phyloP scores from a whole-genome alignment of 495 filamentous ascomycete species.

The Rostrohypoxylon terebratum region DNA sequence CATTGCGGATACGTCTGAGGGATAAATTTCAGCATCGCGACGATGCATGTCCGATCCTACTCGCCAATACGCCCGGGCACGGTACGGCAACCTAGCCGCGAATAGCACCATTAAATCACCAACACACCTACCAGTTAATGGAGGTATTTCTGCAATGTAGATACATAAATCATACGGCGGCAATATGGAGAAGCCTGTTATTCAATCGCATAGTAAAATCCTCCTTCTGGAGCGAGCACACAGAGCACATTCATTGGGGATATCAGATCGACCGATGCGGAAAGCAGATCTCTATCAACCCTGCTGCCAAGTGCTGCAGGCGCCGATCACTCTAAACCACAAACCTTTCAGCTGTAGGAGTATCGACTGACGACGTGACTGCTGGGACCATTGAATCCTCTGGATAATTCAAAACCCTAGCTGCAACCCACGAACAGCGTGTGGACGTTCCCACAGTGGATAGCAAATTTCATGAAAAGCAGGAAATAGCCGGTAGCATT shows the following conservation, averaged over 20 bases:
- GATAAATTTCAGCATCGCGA: conserved; percentile 6
- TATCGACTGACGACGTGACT: conserved; percentile 14
- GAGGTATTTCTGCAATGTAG: not conserved
- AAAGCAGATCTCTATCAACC: conserved; percentile 42
- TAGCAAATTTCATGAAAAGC: conserved; percentile 33
- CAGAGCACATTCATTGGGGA: conserved; percentile 30
- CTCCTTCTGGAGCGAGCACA: conserved; percentile 25
- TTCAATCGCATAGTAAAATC: conserved; percentile 21
- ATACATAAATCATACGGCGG: conserved; percentile 10
- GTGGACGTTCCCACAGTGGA: conserved; percentile 34
- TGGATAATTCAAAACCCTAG: conserved; percentile 14
- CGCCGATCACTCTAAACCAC: conserved; percentile 43
- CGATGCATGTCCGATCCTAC: conserved; percentile 5
- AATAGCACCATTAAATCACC: not conserved
- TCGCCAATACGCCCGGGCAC: not conserved
- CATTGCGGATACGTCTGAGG: conserved; percentile 3
- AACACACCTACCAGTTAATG: not conserved
- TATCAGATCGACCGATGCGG: conserved; percentile 43
- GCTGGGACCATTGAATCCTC: conserved; percentile 12
- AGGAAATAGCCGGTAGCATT: conserved; percentile 27
- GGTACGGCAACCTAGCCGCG: not conserved
- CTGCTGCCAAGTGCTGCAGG: conserved; percentile 41
- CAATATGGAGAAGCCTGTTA: conserved; percentile 8
- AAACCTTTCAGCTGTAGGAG: conserved; percentile 36
- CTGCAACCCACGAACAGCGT: conserved; percentile 14